phyloP scores from a whole-genome alignment of 176 grass and related monocot species.

The Aegilops sharonensis region DNA sequence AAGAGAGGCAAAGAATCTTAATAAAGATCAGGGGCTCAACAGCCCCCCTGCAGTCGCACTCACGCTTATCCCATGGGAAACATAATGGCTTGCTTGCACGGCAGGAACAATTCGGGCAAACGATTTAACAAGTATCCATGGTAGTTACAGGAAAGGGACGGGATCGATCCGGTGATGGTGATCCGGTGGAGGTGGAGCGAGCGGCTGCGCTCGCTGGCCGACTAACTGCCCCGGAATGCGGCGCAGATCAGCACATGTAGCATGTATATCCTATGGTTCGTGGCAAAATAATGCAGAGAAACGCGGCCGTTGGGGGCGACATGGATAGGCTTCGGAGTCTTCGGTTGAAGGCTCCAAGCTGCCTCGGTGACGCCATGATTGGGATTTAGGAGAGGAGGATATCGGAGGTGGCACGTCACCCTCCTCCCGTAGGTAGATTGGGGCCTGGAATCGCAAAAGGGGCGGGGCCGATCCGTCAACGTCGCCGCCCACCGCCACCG shows the following conservation, averaged over 20 bases:
- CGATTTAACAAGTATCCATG: slow-evolving; percentile 7
- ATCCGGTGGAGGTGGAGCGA: not conserved
- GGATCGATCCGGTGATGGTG: slow-evolving; percentile 15
- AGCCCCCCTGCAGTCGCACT: not conserved
- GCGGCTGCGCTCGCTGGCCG: not conserved
- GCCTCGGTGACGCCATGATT: not conserved
- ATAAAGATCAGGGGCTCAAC: not conserved
- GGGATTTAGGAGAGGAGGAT: not conserved
- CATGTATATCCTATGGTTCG: not conserved
- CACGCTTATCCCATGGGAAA: slow-evolving; percentile 28
- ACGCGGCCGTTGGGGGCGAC: not conserved
- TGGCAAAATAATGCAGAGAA: not conserved
- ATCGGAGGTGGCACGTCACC: slow-evolving; percentile 5
- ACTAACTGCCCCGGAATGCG: slow-evolving; percentile 9
- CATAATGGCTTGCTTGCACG: slow-evolving; percentile 44
- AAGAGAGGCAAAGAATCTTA: not conserved
- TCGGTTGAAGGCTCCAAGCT: not conserved
- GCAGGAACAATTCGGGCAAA: not conserved
- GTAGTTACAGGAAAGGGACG: slow-evolving; percentile 30
- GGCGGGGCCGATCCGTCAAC: not conserved
- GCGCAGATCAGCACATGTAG: not conserved
- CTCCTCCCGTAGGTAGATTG: not conserved
- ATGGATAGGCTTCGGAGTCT: not conserved
- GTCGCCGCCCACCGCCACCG: slow-evolving; percentile 19
- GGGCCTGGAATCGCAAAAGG: not conserved